These are phyloP conservation scores for Crepidotus variabilis DNA, from an alignment of 768 basidiomycete species.

Conservation along the genomic window DNA sequence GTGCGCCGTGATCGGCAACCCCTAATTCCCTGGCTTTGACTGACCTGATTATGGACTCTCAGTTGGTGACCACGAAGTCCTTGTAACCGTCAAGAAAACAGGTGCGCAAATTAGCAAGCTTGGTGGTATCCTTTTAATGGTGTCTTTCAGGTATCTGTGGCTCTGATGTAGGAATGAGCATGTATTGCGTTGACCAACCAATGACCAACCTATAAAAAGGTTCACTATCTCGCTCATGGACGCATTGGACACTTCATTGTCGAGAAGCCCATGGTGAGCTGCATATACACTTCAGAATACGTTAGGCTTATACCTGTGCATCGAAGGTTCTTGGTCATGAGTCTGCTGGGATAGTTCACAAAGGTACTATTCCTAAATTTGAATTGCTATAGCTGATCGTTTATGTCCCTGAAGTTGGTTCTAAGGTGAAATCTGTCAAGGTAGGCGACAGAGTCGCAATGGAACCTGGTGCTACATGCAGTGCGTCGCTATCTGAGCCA, in stretches of 20 bases:
- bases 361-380: slow-evolving; percentile 39
- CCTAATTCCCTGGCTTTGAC: not conserved
- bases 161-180: slow-evolving; percentile 59
- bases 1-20: slow-evolving; percentile 12
- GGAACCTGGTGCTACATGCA: slow-evolving; percentile 87
- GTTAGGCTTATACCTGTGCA: not conserved
- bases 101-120: slow-evolving; percentile 38
- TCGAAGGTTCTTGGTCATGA: slow-evolving; percentile 86
- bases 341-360: slow-evolving; percentile 74
- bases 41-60: slow-evolving; percentile 3
- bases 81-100: slow-evolving; percentile 90
- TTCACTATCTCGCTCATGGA: slow-evolving; percentile 78
- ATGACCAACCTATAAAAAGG: slow-evolving; percentile 31
- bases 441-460: slow-evolving; percentile 86
- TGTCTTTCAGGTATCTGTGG: slow-evolving; percentile 74
- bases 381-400: not conserved
- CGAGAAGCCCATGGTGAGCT: slow-evolving; percentile 67
- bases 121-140: slow-evolving; percentile 1
- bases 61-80: slow-evolving; percentile 75
- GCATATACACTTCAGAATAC: not conserved
- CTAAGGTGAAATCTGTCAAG: slow-evolving; percentile 71
- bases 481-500: slow-evolving; percentile 27
- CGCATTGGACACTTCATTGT: slow-evolving; percentile 81
- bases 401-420: slow-evolving; percentile 50
- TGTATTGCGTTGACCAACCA: not conserved